Conservation (phyloP, 2,329 filamentous ascomycete genomes). For the Thelonectria discophora region DNA sequence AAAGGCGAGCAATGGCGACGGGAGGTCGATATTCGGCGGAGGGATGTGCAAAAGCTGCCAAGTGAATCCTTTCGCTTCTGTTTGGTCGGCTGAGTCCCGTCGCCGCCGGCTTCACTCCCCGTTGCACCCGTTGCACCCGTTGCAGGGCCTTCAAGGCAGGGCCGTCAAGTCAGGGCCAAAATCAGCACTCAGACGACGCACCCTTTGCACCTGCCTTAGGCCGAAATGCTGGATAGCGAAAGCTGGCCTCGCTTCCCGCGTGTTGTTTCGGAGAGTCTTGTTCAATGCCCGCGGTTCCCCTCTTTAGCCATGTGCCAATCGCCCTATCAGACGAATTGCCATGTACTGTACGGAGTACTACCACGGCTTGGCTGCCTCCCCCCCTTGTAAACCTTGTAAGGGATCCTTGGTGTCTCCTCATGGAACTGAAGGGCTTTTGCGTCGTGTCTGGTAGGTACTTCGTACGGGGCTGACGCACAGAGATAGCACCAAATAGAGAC, state of each 20-base stretch:
- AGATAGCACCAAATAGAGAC: slow-evolving; percentile 3
- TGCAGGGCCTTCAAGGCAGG: background rate
- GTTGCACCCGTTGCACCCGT: no score
- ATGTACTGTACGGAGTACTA: background rate
- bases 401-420: slow-evolving; percentile 6
- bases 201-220: slow-evolving; percentile 2
- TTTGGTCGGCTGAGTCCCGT: slow-evolving; percentile 18
- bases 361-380: slow-evolving; percentile 10
- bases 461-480: slow-evolving; percentile 6
- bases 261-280: slow-evolving; percentile 19
- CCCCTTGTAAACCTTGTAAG: slow-evolving; percentile 23
- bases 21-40: background rate
- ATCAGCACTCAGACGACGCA: background rate
- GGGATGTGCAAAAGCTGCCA: slow-evolving; percentile 17
- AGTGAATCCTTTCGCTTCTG: slow-evolving; percentile 13
- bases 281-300: slow-evolving; percentile 11
- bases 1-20: background rate
- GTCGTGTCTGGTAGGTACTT: slow-evolving; percentile 1
- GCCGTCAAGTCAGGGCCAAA: background rate
- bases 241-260: slow-evolving; percentile 15
- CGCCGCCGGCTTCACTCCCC: slow-evolving; percentile 4
- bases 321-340: slow-evolving; percentile 10
- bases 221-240: background rate
- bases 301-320: slow-evolving; percentile 2
- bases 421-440: background rate